Percentiles rank a stretch among this genome's conserved stretches.
phyloP scores from a whole-genome alignment of 805 yeast species.

The Teunomyces tritomae region DNA sequence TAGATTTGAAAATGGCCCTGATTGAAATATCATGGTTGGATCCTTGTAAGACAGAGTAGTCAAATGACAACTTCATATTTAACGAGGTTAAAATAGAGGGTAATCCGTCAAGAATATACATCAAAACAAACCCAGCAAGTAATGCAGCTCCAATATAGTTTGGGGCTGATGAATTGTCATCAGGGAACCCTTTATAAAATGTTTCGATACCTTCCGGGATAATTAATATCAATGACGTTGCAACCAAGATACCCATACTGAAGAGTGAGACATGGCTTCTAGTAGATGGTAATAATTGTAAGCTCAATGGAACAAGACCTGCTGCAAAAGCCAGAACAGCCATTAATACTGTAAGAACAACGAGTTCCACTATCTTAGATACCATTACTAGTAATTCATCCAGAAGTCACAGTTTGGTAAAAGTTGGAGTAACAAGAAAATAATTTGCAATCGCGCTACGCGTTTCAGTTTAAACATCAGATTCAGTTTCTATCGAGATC shows the following conservation, averaged over 20 bases:
- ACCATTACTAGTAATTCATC: not conserved
- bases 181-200: slow-evolving; percentile 22
- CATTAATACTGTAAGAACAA: slow-evolving; percentile 16
- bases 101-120: slow-evolving; percentile 50
- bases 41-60: not conserved
- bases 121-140: slow-evolving; percentile 51
- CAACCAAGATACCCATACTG: slow-evolving; percentile 59
- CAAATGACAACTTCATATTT: slow-evolving; percentile 10
- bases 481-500: not conserved
- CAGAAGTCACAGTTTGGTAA: not conserved
- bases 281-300: slow-evolving; percentile 23
- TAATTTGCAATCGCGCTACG: slow-evolving; percentile 3
- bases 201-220: slow-evolving; percentile 66
- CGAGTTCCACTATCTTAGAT: slow-evolving; percentile 4
- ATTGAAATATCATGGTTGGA: not conserved
- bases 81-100: slow-evolving; percentile 3
- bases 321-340: slow-evolving; percentile 16
- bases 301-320: slow-evolving; percentile 26
- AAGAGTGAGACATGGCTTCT: slow-evolving; percentile 45
- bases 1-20: slow-evolving; percentile 14
- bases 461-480: not conserved
- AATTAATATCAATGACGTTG: slow-evolving; percentile 57
- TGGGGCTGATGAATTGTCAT: slow-evolving; percentile 17
- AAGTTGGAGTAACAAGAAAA: not conserved
- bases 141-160: slow-evolving; percentile 46